Evolutionary conservation across 139 green algal genomes (phyloP).

Genomic region (Zygnema cylindricum): DNA sequence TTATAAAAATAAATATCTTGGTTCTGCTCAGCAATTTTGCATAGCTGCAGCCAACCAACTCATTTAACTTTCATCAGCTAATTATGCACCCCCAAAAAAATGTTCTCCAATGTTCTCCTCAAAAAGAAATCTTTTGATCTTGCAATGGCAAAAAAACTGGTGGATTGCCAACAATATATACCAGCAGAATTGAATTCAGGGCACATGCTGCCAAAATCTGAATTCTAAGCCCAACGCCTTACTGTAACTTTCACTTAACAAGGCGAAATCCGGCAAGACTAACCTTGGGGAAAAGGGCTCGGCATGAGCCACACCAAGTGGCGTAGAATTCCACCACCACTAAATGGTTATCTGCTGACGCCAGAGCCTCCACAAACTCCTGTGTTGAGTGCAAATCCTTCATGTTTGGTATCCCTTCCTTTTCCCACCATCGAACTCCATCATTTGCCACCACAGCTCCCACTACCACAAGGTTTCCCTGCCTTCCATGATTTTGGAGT

Average conservation of each 20-base stretch:
- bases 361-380: constrained; percentile 84
- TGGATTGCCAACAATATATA: too few species aligned
- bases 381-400: constrained; percentile 74
- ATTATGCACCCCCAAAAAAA: too few species aligned
- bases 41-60: constrained; percentile 59
- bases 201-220: too few species aligned
- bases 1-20: constrained; percentile 82
- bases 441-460: constrained; percentile 42
- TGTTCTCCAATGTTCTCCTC: too few species aligned
- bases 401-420: constrained; percentile 72
- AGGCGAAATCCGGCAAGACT: background rate
- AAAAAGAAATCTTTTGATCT: too few species aligned
- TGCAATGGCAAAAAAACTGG: too few species aligned
- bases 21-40: constrained; percentile 74
- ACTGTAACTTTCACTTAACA: too few species aligned
- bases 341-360: constrained; percentile 75
- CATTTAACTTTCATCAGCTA: too few species aligned
- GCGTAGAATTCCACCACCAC: constrained; percentile 93
- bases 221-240: too few species aligned
- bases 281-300: constrained; percentile 87
- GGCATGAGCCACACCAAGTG: constrained; percentile 89
- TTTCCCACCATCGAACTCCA: constrained; percentile 73
- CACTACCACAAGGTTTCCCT: background rate
- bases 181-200: too few species aligned
- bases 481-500: background rate